Conservation (phyloP, 768 basidiomycete genomes). For the Phanerochaete carnosa region DNA sequence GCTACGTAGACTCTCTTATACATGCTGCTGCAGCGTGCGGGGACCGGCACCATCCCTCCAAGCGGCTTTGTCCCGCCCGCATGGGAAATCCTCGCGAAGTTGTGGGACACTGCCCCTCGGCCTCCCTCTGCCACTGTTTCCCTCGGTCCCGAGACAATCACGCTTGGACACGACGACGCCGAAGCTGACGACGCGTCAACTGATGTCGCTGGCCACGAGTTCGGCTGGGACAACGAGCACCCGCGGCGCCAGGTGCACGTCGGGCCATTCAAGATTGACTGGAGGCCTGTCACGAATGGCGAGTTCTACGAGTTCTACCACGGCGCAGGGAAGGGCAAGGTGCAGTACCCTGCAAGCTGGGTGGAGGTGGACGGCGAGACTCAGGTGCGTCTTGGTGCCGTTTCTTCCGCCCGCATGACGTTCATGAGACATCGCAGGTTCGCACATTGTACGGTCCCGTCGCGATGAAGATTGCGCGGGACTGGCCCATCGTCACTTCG, state of each 20-base stretch:
- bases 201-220: constrained; percentile 56
- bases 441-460: constrained; percentile 89
- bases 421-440: constrained; percentile 41
- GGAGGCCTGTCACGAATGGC: constrained; percentile 85
- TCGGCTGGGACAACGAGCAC: constrained; percentile 96
- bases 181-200: constrained; percentile 62
- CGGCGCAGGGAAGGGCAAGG: constrained; percentile 28
- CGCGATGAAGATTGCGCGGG: constrained; percentile 63
- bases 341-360: constrained; percentile 74
- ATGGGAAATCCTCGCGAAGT: constrained; percentile 54
- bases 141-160: constrained; percentile 56
- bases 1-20: constrained; percentile 73
- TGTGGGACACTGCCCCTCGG: constrained; percentile 46
- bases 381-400: constrained; percentile 35
- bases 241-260: constrained; percentile 63
- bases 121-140: constrained; percentile 44
- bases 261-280: constrained; percentile 69
- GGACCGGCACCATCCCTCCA: constrained; percentile 77
- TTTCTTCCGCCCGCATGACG: background rate
- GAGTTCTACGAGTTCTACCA: constrained; percentile 73
- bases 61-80: constrained; percentile 68
- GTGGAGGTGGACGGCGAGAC: constrained; percentile 46
- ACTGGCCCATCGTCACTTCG: constrained; percentile 86
- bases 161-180: constrained; percentile 78
- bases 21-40: constrained; percentile 86